Conservation (phyloP, 2,329 filamentous ascomycete genomes). For the Coniella vitis region DNA sequence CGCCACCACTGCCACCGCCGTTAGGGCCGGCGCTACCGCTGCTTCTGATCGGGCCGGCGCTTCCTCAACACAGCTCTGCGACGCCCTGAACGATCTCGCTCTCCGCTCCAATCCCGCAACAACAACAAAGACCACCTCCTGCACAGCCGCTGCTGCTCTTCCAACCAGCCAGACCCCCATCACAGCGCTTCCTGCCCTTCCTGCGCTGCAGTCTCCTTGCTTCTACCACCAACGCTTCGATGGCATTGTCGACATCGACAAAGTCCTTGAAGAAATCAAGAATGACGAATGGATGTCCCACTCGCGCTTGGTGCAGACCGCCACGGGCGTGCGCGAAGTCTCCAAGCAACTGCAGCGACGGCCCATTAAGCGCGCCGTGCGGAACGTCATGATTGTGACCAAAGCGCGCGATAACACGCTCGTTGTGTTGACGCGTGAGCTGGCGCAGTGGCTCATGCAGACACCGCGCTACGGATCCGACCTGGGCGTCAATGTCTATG, state of each 20-base stretch:
- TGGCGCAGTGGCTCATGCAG: constrained; percentile 79
- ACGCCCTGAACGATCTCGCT: constrained; percentile 50
- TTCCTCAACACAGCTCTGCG: constrained; percentile 57
- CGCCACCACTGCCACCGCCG: constrained; percentile 22
- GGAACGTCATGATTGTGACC: constrained; percentile 96
- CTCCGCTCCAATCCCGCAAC: constrained; percentile 21
- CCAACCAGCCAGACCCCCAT: constrained; percentile 23
- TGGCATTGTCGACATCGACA: constrained; percentile 89
- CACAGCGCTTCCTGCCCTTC: constrained; percentile 56
- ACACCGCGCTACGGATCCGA: constrained; percentile 87
- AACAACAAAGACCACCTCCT: too few relatives aligned
- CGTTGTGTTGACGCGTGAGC: constrained; percentile 79
- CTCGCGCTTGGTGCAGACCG: constrained; percentile 89
- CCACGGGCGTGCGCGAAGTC: constrained; percentile 89
- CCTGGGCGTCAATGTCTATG: constrained; percentile 91
- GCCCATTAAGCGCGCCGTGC: constrained; percentile 85
- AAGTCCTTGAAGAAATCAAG: constrained; percentile 89
- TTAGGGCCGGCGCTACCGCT: constrained; percentile 25
- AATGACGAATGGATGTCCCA: constrained; percentile 87
- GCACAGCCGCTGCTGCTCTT: too few relatives aligned
- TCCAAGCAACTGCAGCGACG: constrained; percentile 89
- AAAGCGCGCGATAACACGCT: constrained; percentile 94
- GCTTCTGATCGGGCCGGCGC: constrained; percentile 33
- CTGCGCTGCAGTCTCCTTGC: constrained; percentile 80
- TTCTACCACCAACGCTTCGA: constrained; percentile 98